These are phyloP conservation scores for Coniferiporia sulphurascens DNA, from an alignment of 1,284 basidiomycete species.

Conservation along the genomic window DNA sequence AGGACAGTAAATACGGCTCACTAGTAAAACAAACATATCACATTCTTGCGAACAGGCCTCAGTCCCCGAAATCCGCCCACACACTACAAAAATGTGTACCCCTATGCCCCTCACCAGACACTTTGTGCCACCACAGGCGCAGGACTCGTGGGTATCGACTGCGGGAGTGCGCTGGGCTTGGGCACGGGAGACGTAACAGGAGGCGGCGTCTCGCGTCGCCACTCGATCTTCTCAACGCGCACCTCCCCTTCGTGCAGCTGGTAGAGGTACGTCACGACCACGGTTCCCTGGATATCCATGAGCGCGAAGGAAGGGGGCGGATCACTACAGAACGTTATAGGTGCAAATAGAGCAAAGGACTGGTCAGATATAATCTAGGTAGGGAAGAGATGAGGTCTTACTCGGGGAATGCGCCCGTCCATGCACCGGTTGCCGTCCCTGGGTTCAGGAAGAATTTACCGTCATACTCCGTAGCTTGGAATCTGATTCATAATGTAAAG, in stretches of 20 bases:
- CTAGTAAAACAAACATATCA: too few species aligned
- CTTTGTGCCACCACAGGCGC: background rate
- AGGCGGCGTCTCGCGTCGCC: constrained; percentile 61
- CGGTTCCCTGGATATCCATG: constrained; percentile 92
- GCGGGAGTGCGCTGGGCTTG: background rate
- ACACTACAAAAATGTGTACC: background rate
- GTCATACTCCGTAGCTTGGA: constrained; percentile 15
- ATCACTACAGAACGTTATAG: constrained; percentile 44
- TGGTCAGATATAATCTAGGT: background rate
- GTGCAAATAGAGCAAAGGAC: background rate
- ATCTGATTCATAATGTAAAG: background rate
- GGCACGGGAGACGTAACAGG: constrained; percentile 22
- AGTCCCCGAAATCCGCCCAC: too few species aligned
- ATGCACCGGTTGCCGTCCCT: constrained; percentile 92
- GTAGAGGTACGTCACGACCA: constrained; percentile 95
- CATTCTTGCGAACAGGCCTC: too few species aligned
- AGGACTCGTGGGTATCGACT: constrained; percentile 1
- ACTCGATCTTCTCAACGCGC: constrained; percentile 82
- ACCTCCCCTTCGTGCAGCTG: constrained; percentile 92
- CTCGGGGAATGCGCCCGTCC: constrained; percentile 76
- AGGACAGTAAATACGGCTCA: too few species aligned
- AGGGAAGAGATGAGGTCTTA: constrained; percentile 27
- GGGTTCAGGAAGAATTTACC: constrained; percentile 15
- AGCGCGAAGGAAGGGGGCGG: constrained; percentile 83
- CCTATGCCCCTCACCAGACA: background rate